Percentiles rank a stretch among this genome's conserved stretches.
Evolutionary conservation across 495 filamentous ascomycete species (phyloP).

Genomic region (Aspergillus sparsus): DNA sequence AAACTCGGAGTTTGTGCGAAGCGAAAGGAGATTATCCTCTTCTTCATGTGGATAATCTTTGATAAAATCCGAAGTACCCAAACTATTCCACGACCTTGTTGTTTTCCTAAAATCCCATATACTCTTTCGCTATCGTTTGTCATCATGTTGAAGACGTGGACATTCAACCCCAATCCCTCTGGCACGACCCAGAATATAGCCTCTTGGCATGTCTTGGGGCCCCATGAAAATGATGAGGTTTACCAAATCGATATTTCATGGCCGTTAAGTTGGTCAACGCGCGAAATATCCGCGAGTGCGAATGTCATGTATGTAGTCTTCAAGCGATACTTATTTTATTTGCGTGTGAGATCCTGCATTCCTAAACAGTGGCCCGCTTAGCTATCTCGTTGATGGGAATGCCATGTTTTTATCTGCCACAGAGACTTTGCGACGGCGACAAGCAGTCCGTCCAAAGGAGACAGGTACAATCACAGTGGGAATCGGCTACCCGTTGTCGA

Average conservation of each 20-base stretch:
- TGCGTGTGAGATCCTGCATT: neutral
- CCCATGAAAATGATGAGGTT: slow-evolving; percentile 2
- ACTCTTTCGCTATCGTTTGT: neutral
- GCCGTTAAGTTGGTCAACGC: slow-evolving; percentile 24
- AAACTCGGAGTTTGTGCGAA: slow-evolving; percentile 1
- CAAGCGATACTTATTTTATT: neutral
- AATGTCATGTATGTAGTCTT: slow-evolving; percentile 24
- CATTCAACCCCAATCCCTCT: slow-evolving; percentile 10
- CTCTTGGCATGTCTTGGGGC: slow-evolving; percentile 19
- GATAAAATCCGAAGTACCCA: no score
- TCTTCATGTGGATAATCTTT: slow-evolving; percentile 48
- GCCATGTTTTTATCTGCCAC: slow-evolving; percentile 27
- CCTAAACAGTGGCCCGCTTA: neutral
- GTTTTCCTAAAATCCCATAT: no score
- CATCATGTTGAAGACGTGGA: slow-evolving; percentile 16
- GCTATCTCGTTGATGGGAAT: slow-evolving; percentile 30
- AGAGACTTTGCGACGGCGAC: slow-evolving; percentile 24
- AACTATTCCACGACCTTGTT: no score
- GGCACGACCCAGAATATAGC: slow-evolving; percentile 18
- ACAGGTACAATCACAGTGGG: slow-evolving; percentile 22
- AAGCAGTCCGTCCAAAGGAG: slow-evolving; percentile 6
- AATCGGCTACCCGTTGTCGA: slow-evolving; percentile 27
- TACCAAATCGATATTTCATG: slow-evolving; percentile 28
- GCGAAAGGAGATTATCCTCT: neutral
- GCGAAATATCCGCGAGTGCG: slow-evolving; percentile 4